Evolutionary conservation across 805 yeast genomes (phyloP).

Genomic region (Zygotorulaspora danielsina): DNA sequence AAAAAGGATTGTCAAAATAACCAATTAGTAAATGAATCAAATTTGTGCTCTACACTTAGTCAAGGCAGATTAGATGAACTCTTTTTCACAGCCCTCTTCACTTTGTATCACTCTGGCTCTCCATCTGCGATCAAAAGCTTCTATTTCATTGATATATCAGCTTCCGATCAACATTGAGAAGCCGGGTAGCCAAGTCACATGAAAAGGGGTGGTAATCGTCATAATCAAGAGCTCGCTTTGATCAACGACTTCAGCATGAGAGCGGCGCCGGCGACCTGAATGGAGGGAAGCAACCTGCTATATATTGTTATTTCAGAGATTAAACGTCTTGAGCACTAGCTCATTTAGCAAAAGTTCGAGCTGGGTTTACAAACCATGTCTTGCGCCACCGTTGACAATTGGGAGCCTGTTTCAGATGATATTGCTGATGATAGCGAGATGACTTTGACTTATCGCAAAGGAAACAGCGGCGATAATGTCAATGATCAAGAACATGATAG

Average conservation of each 20-base stretch:
- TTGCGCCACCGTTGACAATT: constrained; percentile 18
- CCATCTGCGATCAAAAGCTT: constrained; percentile 1
- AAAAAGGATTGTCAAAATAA: too few species aligned
- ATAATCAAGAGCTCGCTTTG: too few species aligned
- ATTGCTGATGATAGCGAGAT: constrained; percentile 12
- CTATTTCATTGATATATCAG: not conserved
- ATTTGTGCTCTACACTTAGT: too few species aligned
- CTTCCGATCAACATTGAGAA: not conserved
- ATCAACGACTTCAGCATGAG: too few species aligned
- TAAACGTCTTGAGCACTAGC: too few species aligned
- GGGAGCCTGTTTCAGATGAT: constrained; percentile 24
- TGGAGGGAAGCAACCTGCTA: too few species aligned
- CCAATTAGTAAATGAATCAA: too few species aligned
- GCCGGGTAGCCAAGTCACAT: constrained; percentile 1
- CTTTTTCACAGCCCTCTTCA: not conserved
- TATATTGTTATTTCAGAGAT: too few species aligned
- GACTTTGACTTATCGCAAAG: constrained; percentile 11
- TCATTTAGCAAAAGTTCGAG: too few species aligned
- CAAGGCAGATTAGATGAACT: too few species aligned
- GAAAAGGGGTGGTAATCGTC: constrained; percentile 1
- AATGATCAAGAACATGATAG: not conserved
- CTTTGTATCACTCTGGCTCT: not conserved
- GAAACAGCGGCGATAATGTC: not conserved
- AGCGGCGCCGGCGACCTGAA: too few species aligned
- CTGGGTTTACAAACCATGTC: too few species aligned